Evolutionary conservation across 495 filamentous ascomycete genomes (phyloP), one percentile per base, ranked within the genome.

Genomic region (Neurospora sp.): DNA sequence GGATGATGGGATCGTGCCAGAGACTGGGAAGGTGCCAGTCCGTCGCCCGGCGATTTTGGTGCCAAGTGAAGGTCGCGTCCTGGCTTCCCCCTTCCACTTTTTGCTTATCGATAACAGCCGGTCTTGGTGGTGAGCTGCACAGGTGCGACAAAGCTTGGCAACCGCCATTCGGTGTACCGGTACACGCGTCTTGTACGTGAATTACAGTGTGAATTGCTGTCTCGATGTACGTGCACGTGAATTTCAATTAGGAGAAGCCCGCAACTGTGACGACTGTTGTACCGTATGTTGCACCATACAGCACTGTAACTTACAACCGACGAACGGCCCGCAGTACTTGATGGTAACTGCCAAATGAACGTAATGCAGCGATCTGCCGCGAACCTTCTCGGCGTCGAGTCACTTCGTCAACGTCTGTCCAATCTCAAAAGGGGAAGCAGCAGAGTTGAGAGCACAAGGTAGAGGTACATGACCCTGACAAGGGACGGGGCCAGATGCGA

Each of bases 71-170:
- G 20, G 70, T 70, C 40, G 75, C 70, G 44, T 46, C 39, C 74
- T 46, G 70, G 69, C 44, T 42, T 70, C 73, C 49, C 31, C 54
- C 42, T 70, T 74, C 71, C 72, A 74, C 73, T 75, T 79, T 80
- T 78, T 79, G 72, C 75, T 80, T 80, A 80, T 80, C 79, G 79
- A 80, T 80, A 79, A 66, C 54, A 66, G 54, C 54, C 14, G 54
- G 23, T 18, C 23, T 16, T 62, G 27, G 27, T 66, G 27, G 54
- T 18, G 54, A 66, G 54, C 54, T 62, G 54, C 27, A 62, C 27
- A 62, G 27, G 27, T 62, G 54, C 54, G 54, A 66, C 27, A 66
- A 66, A 66, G 12, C 54, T 66, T 66, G 54, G 54, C 54, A 66
- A 66, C 54, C 27, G 54, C 54, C 54, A 66, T 35, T 35, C 27